Percentiles rank a stretch among this genome's conserved stretches.
Evolutionary conservation across 2,329 filamentous ascomycete genomes (phyloP).

Genomic region (Aureobasidium melanogenum): DNA sequence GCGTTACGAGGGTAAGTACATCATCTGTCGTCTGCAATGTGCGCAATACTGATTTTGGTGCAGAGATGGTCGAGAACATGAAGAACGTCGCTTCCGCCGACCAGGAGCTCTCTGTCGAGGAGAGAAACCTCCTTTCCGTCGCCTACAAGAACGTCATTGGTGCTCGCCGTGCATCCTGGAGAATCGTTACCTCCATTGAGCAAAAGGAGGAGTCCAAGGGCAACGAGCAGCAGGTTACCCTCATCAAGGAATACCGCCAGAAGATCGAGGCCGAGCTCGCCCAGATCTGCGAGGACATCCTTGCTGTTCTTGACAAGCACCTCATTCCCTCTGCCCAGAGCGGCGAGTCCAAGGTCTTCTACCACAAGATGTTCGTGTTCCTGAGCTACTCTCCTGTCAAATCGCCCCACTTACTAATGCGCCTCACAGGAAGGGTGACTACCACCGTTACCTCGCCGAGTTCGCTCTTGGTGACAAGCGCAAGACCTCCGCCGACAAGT

Average conservation of each 20-base stretch:
- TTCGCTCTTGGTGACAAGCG: slow-evolving; percentile 91
- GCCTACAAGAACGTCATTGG: slow-evolving; percentile 99
- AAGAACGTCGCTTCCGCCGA: slow-evolving; percentile 87
- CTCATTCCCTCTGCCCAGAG: slow-evolving; percentile 89
- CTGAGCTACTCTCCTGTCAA: background rate
- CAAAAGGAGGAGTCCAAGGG: slow-evolving; percentile 99
- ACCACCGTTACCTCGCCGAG: slow-evolving; percentile 97
- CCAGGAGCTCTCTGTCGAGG: slow-evolving; percentile 64
- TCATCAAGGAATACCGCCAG: slow-evolving; percentile 97
- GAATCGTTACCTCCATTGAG: slow-evolving; percentile 97
- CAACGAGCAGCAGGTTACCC: slow-evolving; percentile 77
- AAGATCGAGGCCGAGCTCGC: slow-evolving; percentile 96
- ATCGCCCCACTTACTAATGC: slow-evolving; percentile 9
- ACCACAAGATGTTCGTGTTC: slow-evolving; percentile 90
- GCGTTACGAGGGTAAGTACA: slow-evolving; percentile 83
- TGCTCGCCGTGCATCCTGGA: slow-evolving; percentile 92
- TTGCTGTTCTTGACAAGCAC: slow-evolving; percentile 88
- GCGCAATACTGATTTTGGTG: background rate
- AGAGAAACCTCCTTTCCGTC: slow-evolving; percentile 94
- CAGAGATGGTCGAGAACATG: slow-evolving; percentile 99
- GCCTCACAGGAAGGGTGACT: slow-evolving; percentile 83
- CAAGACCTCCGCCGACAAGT: slow-evolving; percentile 88
- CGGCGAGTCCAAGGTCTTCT: slow-evolving; percentile 98
- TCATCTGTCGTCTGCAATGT: slow-evolving; percentile 16
- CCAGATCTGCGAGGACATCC: slow-evolving; percentile 96